Base-by-base conservation (phyloP, 306 rosid species). In the Vigna radiata region DNA sequence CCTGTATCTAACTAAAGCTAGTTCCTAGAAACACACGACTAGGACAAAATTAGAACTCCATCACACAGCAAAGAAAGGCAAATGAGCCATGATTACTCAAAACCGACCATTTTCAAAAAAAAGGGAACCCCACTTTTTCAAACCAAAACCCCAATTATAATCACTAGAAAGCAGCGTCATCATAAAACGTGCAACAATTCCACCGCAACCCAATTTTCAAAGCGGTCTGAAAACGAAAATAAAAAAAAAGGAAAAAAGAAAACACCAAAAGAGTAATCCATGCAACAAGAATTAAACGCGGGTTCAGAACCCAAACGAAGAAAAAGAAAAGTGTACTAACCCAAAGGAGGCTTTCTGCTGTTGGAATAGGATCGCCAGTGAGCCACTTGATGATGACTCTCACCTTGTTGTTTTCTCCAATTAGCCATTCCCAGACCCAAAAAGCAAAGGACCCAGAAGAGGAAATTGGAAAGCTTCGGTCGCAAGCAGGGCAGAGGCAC, bases 331-430 rank as follows among this genome's bases (percentile, higher is more conserved):
- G 2, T 6, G 50, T 0, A 79, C 82, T 69, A 59, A 91, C 98
- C 89, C 41, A 81, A 73, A 59, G 92, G 90, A 10, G 94, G 91
- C 66, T 64, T 87, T 80, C 94, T 77, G 82, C 12, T 36, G 41
- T 76, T 75, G 43, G 88, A 77, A 13, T 86, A 78, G 58, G 86
- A 72, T 72, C 77, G 18, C 79, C 76, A 75, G 44, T 80, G 88
- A 77, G 65, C 77, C 66, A 78, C 77, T 33, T 86, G 90, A 75
- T 83, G 76, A 83, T 46, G 76, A 83, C 46, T 68, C 62, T 43
- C 81, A 31, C 84, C 85, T 21, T 80, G 82, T 47, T 87, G 88
- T 55, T 87, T 81, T 83, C 85, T 87, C 91, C 88, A 91, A 84
- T 85, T 83, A 21, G 85, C 88, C 98, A 94, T 91, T 0, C 25